Evolutionary conservation across 306 rosid species (phyloP), one percentile per base, ranked within the genome.

Genomic region (Adenanthera pavonina): DNA sequence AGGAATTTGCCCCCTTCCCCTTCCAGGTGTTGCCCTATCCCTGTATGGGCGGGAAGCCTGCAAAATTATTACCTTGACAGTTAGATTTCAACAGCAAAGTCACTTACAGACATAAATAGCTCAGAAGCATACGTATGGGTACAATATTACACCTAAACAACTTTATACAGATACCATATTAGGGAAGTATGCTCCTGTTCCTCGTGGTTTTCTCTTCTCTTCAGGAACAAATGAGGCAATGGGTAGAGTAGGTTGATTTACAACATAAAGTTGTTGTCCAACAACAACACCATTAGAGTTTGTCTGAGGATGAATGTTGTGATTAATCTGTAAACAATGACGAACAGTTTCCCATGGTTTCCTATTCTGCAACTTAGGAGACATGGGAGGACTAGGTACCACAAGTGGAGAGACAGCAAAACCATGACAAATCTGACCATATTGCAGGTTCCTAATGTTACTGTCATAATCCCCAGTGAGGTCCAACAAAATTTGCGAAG

Each of bases 181-280:
- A 33, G 97, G 96, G 89, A 91, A 88, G 91, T 89, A 92, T 38
- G 95, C 91, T 57, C 92, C 97, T 0, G 91, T 90, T 88, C 95
- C 97, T 75, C 88, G 89, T 16, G 85, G 87, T 84, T 79, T 92
- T 80, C 74, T 88, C 75, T 81, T 89, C 77, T 92, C 94, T 82
- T 91, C 95, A 46, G 85, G 38, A 43, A 82, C 87, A 25, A 79
- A 90, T 36, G 86, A 64, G 54, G 86, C 70, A 74, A 79, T 49
- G 11, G 81, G 87, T 57, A 84, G 78, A 69, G 85, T 75, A 57
- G 85, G 77, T 76, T 78, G 83, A 89, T 89, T 89, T 11, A 84
- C 85, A 11, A 81, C 77, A 80, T 85, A 88, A 34, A 73, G 75
- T 61, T 64, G 85, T 61, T 72, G 82, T 77, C 91, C 91, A 65